Base-by-base conservation (phyloP, 768 basidiomycete species). In the Phaffia australis region DNA sequence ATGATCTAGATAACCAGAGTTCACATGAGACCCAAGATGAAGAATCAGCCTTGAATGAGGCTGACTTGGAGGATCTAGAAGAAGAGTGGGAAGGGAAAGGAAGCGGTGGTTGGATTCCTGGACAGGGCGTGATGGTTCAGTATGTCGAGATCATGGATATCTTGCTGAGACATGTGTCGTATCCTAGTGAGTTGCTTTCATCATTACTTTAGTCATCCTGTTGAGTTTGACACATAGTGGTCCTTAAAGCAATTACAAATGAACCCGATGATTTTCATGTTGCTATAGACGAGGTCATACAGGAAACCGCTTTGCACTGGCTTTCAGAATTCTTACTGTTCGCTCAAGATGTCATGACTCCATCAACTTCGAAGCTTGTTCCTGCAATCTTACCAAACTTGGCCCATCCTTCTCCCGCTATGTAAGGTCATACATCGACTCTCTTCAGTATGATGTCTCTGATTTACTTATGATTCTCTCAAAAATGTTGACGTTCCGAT, bases 131-230 rank as follows among this genome's bases (percentile, higher is more conserved):
- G 15, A 82, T 81, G 64, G 85, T 99, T 67, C 88, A 98, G 75
- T 91, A 92, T 74, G 83, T 85, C 19, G 86, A 92, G 2, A 89
- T 99, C 60, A 84, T 97, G 48, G 91, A 97, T 73, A 98, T 94
- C 70, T 78, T 99, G 55, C 85, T 98, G 14, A 82, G 84, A 70
- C 91, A 98, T 72, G 78, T 97, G 42, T 81, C 81, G 49, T 87
- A 89, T 66, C 76, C 76, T 73, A 90, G 91, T 91, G 70, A 76
- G 86, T 81, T 46, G 7, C 9, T 35, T 29, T 57, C 47, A 2
- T 27, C 51, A 25, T 16, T 23, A 52, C 23, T 23, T 35, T 61
- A 18, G 56, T 61, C 29, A 21, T 16, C 59, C 48, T 29, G 25
- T 46, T 58, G 9, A 63, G 50, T 14, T 21, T 42, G n/a, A 32